Conservation (phyloP, 148 eudicot genomes). For the Suaeda aralocaspica region DNA sequence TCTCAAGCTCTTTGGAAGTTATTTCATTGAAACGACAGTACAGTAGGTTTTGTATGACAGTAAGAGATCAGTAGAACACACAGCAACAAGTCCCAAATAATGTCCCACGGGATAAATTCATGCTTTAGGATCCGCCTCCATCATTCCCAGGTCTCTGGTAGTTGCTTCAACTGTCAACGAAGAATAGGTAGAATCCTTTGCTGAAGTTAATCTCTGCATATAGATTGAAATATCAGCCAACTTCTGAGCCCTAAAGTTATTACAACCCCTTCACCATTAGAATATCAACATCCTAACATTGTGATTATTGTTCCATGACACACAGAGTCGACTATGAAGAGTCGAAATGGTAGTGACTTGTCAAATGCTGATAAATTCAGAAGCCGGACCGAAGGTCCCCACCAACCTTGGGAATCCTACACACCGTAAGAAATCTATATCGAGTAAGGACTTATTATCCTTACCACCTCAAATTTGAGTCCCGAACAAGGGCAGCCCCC, state of each 20-base stretch:
- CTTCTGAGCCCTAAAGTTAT: conserved; percentile 18
- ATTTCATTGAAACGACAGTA: conserved; percentile 7
- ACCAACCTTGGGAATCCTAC: conserved; percentile 23
- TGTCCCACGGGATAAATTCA: conserved; percentile 41
- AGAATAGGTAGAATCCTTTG: conserved; percentile 28
- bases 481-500: conserved; percentile 19
- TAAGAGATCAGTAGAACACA: conserved; percentile 30
- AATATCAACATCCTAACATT: conserved; percentile 22
- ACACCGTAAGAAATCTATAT: conserved; percentile 17
- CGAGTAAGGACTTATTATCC: conserved; percentile 7
- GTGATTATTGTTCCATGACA: conserved; percentile 30
- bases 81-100: conserved; percentile 32
- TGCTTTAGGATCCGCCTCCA: conserved; percentile 26
- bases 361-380: conserved; percentile 28
- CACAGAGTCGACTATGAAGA: conserved; percentile 29
- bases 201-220: conserved; percentile 17
- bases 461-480: conserved; percentile 19
- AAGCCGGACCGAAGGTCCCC: conserved; percentile 20
- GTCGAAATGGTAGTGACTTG: conserved; percentile 27
- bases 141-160: conserved; percentile 25
- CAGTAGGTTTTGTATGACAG: conserved; percentile 31
- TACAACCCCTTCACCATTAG: conserved; percentile 19
- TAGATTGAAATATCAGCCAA: conserved; percentile 24
- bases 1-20: too few relatives aligned
- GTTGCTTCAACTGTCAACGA: conserved; percentile 19